Base-by-base conservation (phyloP, 1,284 basidiomycete genomes). In the Tilletia walkeri region DNA sequence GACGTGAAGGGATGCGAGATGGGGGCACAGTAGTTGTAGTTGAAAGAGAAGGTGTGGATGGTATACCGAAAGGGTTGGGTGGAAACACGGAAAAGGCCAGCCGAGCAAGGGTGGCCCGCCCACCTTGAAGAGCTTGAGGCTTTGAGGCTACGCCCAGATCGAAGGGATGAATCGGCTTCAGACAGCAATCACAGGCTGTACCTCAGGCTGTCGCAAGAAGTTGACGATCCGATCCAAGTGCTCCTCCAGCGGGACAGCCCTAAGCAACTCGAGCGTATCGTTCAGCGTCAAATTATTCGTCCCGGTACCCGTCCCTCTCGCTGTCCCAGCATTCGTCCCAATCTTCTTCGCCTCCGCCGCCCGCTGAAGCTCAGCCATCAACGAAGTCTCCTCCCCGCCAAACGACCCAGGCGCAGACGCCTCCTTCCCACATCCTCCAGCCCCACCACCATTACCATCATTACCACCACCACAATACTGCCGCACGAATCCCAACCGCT, bases 171-270 rank as follows among this genome's bases (percentile, higher is more conserved):
- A 30, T 30, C 24, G 24, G 24, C 24, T 7, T 53, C 50, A 53
- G 6, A 18, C 16, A 10, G n/a, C 50, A 18, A 61, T 6, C 56
- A 61, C 56, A 36, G 56, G 56, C 56, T 20, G 20, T 10, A 61
- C 56, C 56, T 24, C 56, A 38, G 56, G 56, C 36, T 61, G 56
- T 30, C 56, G 16, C 56, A 61, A 61, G 36, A 61, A 61, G 56
- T 61, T 61, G 56, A 61, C 56, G 34, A 61, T 61, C 56, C 56
- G 56, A 38, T 61, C 56, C 56, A 61, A 30, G 18, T 61, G 56
- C 56, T 24, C 56, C 56, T 61, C 56, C 16, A 61, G 56, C 56
- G 56, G 56, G 1, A 61, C 56, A 10, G 56, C 5, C 20, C 56
- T 3, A 6, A 61, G 24, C 56, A 61, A 30, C 56, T 61, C 56